Evolutionary conservation across 805 yeast genomes (phyloP).

Genomic region (Brettanomyces naardenensis): DNA sequence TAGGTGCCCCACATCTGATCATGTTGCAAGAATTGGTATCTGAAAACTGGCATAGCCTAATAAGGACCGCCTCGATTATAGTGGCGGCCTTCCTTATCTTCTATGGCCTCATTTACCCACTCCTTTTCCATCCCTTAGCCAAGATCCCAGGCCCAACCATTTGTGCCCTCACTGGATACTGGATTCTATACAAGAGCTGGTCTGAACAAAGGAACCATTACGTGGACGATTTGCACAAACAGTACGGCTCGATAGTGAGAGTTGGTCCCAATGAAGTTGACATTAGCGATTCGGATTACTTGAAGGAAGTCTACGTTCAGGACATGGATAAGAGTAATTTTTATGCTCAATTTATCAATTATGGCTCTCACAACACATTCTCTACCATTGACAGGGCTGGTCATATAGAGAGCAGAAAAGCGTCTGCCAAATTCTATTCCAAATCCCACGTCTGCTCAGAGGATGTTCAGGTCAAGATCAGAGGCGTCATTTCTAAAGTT

Average conservation of each 20-base stretch:
- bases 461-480: slow-evolving; percentile 27
- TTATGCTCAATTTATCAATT: slow-evolving; percentile 53
- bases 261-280: slow-evolving; percentile 57
- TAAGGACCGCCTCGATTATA: not conserved
- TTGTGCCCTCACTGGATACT: slow-evolving; percentile 36
- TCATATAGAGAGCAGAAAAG: slow-evolving; percentile 37
- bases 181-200: slow-evolving; percentile 36
- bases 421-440: slow-evolving; percentile 35
- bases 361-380: slow-evolving; percentile 52
- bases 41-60: not conserved
- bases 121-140: slow-evolving; percentile 40
- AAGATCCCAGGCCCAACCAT: slow-evolving; percentile 52
- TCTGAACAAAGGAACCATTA: slow-evolving; percentile 39
- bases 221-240: slow-evolving; percentile 42
- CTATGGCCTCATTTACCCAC: slow-evolving; percentile 32
- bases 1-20: too few species aligned
- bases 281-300: slow-evolving; percentile 39
- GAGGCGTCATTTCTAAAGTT: slow-evolving; percentile 24
- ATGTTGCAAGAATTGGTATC: not conserved
- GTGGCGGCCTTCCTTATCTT: slow-evolving; percentile 5
- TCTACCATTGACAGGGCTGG: slow-evolving; percentile 40
- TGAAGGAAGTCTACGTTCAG: slow-evolving; percentile 49
- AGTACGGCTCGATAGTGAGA: slow-evolving; percentile 57
- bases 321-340: slow-evolving; percentile 50
- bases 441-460: slow-evolving; percentile 31